A percentile compares a stretch with the other conserved stretches of the same genome.
phyloP scores from a whole-genome alignment of 2,329 filamentous ascomycete species.

The Atkinsonella texensis region DNA sequence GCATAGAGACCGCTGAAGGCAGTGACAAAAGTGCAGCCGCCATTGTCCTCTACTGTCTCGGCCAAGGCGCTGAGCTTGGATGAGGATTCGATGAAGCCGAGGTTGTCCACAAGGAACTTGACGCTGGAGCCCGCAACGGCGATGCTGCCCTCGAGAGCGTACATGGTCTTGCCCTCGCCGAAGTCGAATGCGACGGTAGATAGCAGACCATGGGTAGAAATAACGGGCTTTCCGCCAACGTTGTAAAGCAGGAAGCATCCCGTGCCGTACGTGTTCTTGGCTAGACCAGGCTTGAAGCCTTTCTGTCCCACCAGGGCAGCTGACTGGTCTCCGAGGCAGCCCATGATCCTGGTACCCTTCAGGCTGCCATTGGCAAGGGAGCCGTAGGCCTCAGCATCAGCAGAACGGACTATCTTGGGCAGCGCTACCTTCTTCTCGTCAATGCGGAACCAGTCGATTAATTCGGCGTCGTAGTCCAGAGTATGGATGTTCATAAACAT shows the following conservation, averaged over 20 bases:
- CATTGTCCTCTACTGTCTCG: slow-evolving; percentile 49
- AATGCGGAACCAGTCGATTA: slow-evolving; percentile 64
- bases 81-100: slow-evolving; percentile 40
- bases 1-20: slow-evolving; percentile 73
- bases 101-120: slow-evolving; percentile 51
- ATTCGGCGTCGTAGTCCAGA: slow-evolving; percentile 59
- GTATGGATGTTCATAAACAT: slow-evolving; percentile 81
- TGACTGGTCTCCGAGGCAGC: slow-evolving; percentile 72
- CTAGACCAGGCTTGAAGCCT: slow-evolving; percentile 61
- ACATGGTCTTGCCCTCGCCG: slow-evolving; percentile 52
- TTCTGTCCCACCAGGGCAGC: slow-evolving; percentile 71
- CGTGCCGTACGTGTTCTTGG: slow-evolving; percentile 80
- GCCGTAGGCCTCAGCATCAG: slow-evolving; percentile 58
- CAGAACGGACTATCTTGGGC: slow-evolving; percentile 67
- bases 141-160: slow-evolving; percentile 67
- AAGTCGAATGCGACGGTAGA: slow-evolving; percentile 72
- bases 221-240: slow-evolving; percentile 65
- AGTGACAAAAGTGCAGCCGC: slow-evolving; percentile 66
- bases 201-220: slow-evolving; percentile 64
- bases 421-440: slow-evolving; percentile 57
- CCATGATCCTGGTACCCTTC: slow-evolving; percentile 58
- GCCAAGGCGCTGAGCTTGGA: slow-evolving; percentile 33
- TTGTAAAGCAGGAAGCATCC: slow-evolving; percentile 80
- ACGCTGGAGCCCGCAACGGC: slow-evolving; percentile 67
- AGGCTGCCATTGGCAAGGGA: slow-evolving; percentile 47